phyloP scores from a whole-genome alignment of 2,329 filamentous ascomycete species.

The Leptodontidium sp. region DNA sequence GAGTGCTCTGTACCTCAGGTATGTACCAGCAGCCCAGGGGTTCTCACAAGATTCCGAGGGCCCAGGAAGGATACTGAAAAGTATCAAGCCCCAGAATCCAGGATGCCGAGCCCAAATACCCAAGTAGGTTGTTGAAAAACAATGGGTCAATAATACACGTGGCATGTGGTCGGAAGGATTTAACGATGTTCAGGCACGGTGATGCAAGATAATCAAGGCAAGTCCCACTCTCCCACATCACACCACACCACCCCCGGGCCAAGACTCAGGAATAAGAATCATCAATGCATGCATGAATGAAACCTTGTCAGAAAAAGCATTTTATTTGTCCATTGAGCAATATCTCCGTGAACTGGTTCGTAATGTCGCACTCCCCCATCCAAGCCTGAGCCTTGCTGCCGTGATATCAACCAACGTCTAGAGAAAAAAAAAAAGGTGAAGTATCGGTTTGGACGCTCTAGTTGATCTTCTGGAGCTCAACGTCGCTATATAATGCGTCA shows the following conservation, averaged over 20 bases:
- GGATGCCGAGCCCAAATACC: not conserved
- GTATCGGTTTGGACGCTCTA: constrained; percentile 40
- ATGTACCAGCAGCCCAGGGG: not conserved
- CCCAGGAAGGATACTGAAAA: no score
- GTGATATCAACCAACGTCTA: constrained; percentile 29
- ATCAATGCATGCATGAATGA: constrained; percentile 12
- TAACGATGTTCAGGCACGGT: constrained; percentile 4
- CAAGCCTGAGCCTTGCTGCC: constrained; percentile 32
- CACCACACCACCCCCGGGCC: not conserved
- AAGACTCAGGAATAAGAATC: not conserved
- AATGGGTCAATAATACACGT: not conserved
- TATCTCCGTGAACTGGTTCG: constrained; percentile 13
- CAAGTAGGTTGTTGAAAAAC: not conserved
- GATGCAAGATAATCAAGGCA: constrained; percentile 9
- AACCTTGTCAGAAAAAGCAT: constrained; percentile 15
- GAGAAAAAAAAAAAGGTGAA: constrained; percentile 6
- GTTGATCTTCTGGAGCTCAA: constrained; percentile 72
- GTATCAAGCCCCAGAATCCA: no score
- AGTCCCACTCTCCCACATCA: not conserved
- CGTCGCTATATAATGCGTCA: constrained; percentile 60
- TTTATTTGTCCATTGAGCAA: constrained; percentile 11
- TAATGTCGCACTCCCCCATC: constrained; percentile 18
- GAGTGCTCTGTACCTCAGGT: not conserved
- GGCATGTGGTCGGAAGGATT: constrained; percentile 8
- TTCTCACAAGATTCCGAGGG: not conserved